These are phyloP conservation scores for Fusarium sp. DNA, from an alignment of 2,329 filamentous ascomycete genomes.

Conservation along the genomic window DNA sequence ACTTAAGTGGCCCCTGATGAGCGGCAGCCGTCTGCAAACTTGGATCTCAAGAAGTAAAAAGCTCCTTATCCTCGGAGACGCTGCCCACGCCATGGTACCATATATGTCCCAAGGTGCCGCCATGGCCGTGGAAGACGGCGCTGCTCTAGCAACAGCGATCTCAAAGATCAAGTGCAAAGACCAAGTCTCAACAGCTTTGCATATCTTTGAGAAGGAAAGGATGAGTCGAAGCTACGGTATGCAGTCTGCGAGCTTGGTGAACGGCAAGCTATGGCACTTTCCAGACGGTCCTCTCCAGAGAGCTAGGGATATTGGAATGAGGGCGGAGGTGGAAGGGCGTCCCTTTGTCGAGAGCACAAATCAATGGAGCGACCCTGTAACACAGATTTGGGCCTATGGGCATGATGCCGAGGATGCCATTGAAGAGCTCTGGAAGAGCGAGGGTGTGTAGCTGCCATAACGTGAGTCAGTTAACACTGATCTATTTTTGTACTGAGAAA, in stretches of 20 bases:
- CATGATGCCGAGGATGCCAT: background rate
- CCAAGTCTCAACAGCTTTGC: background rate
- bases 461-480: background rate
- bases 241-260: conserved; percentile 1
- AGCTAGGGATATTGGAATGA: conserved; percentile 6
- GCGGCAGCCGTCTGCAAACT: background rate
- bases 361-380: conserved; percentile 2
- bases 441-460: rapidly evolving
- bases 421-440: background rate
- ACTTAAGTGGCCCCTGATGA: background rate
- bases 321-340: background rate
- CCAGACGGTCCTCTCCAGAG: background rate
- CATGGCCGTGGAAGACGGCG: conserved; percentile 10
- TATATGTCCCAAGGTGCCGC: conserved; percentile 15
- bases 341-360: conserved; percentile 7
- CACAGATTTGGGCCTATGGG: conserved; percentile 5
- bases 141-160: background rate
- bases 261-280: conserved; percentile 2
- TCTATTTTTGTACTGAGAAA: background rate
- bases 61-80: background rate
- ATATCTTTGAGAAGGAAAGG: background rate
- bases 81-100: conserved; percentile 5
- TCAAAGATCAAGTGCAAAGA: background rate
- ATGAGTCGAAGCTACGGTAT: conserved; percentile 11
- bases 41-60: conserved; percentile 5